phyloP scores from a whole-genome alignment of 805 yeast species.

The Monosporozyma solicola region DNA sequence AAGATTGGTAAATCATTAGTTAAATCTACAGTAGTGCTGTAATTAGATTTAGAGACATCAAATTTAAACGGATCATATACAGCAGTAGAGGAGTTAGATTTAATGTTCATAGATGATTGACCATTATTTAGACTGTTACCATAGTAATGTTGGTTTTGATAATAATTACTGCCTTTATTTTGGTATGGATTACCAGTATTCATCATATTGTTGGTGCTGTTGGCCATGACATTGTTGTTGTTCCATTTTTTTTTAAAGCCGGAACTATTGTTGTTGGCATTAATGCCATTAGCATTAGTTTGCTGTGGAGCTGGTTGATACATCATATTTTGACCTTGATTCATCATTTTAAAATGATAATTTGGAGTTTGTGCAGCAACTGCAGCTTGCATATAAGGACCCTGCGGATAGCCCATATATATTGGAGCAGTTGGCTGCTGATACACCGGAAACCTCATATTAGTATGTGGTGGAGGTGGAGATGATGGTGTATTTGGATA shows the following conservation, averaged over 20 bases:
- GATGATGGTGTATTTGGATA: slow-evolving; percentile 28
- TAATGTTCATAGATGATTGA: slow-evolving; percentile 3
- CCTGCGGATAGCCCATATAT: slow-evolving; percentile 20
- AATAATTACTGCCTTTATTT: slow-evolving; percentile 9
- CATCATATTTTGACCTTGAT: slow-evolving; percentile 15
- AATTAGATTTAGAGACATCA: slow-evolving; percentile 16
- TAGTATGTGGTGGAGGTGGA: slow-evolving; percentile 25
- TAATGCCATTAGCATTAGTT: slow-evolving; percentile 5
- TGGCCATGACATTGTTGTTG: slow-evolving; percentile 5
- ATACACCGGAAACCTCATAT: slow-evolving; percentile 23
- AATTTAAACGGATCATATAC: slow-evolving; percentile 20
- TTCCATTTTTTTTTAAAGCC: slow-evolving; percentile 24
- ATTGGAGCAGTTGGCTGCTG: slow-evolving; percentile 25
- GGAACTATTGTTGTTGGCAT: slow-evolving; percentile 1
- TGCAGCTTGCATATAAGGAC: slow-evolving; percentile 22
- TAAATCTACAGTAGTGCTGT: slow-evolving; percentile 4
- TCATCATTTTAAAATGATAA: slow-evolving; percentile 24
- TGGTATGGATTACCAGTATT: slow-evolving; percentile 4
- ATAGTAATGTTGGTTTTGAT: slow-evolving; percentile 10
- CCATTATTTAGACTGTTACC: neutral
- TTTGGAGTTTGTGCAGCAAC: slow-evolving; percentile 23
- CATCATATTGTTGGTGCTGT: slow-evolving; percentile 1
- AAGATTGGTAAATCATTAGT: slow-evolving; percentile 22
- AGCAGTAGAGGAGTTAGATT: slow-evolving; percentile 6
- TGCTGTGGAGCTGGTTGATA: slow-evolving; percentile 6